A percentile compares a stretch with the other conserved stretches of the same genome.
These are phyloP conservation scores for Bacterosira constricta DNA, from an alignment of 108 stramenopile species.

Conservation along the genomic window DNA sequence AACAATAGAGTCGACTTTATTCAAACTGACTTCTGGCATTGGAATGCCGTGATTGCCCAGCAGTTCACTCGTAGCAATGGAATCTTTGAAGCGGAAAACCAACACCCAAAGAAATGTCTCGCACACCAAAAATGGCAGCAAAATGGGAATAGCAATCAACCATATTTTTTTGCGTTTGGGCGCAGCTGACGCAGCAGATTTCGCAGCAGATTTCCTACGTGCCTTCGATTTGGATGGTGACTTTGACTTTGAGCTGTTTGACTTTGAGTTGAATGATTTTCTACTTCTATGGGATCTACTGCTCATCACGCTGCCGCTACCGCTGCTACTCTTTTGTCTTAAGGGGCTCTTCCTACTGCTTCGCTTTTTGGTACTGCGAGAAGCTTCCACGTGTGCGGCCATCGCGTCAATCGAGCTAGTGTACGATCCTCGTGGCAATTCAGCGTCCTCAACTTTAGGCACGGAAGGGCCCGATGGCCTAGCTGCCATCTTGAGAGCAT, in stretches of 20 bases:
- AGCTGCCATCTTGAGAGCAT: conserved; percentile 9
- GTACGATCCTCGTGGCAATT: neutral
- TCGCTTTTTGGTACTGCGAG: neutral
- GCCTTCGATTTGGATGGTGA: neutral
- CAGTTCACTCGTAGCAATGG: too few species aligned
- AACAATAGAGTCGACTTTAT: too few species aligned
- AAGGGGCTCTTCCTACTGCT: neutral
- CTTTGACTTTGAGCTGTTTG: neutral
- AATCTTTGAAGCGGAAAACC: neutral
- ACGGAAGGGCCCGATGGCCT: neutral
- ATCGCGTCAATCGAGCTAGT: conserved; percentile 11
- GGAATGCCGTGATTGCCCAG: too few species aligned
- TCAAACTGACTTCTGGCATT: too few species aligned
- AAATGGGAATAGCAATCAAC: neutral
- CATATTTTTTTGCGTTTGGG: too few species aligned
- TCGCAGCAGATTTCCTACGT: neutral
- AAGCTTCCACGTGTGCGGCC: conserved; percentile 10
- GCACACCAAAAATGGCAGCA: neutral
- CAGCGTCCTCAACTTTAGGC: neutral
- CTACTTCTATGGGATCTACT: neutral
- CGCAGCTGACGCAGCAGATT: neutral
- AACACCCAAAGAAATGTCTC: conserved; percentile 3
- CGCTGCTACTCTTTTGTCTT: neutral
- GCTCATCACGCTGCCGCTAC: neutral
- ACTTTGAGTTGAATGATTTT: neutral